Evolutionary conservation across 352 stramenopile genomes (phyloP).

Genomic region (Globisporangium polare): DNA sequence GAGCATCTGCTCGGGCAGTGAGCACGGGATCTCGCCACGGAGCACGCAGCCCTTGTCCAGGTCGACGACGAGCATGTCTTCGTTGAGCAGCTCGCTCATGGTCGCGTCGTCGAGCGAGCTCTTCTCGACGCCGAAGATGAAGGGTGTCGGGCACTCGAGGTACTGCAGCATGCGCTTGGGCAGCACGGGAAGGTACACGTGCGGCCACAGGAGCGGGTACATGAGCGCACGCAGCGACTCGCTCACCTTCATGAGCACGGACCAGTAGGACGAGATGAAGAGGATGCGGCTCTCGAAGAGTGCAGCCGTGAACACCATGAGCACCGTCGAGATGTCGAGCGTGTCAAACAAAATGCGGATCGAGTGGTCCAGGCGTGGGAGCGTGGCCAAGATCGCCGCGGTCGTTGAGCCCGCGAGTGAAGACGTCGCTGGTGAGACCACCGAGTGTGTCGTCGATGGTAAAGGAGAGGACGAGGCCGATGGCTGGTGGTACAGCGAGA

Average conservation of each 20-base stretch:
- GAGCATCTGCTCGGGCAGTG: constrained; percentile 39
- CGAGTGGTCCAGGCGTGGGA: constrained; percentile 71
- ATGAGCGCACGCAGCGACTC: constrained; percentile 81
- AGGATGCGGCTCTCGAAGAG: constrained; percentile 80
- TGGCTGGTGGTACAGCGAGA: constrained; percentile 44
- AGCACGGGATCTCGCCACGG: constrained; percentile 45
- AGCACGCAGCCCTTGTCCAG: constrained; percentile 61
- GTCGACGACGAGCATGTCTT: constrained; percentile 74
- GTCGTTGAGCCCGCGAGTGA: constrained; percentile 28
- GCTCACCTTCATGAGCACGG: constrained; percentile 76
- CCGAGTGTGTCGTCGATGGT: not conserved
- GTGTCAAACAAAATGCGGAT: constrained; percentile 79
- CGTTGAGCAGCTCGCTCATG: constrained; percentile 38
- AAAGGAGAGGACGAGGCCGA: constrained; percentile 18
- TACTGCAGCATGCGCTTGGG: constrained; percentile 78
- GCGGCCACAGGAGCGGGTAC: constrained; percentile 82
- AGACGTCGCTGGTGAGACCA: constrained; percentile 27
- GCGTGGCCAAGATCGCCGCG: constrained; percentile 32
- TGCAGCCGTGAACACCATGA: constrained; percentile 75
- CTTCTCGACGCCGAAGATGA: constrained; percentile 80
- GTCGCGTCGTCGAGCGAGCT: constrained; percentile 52
- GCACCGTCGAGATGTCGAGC: constrained; percentile 64
- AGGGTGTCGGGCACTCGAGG: constrained; percentile 82
- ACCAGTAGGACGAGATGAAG: constrained; percentile 76
- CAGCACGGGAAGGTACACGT: constrained; percentile 83